Percentiles rank a stretch among this genome's conserved stretches.
Evolutionary conservation across 805 yeast species (phyloP).

Genomic region (Pichia kluyveri): DNA sequence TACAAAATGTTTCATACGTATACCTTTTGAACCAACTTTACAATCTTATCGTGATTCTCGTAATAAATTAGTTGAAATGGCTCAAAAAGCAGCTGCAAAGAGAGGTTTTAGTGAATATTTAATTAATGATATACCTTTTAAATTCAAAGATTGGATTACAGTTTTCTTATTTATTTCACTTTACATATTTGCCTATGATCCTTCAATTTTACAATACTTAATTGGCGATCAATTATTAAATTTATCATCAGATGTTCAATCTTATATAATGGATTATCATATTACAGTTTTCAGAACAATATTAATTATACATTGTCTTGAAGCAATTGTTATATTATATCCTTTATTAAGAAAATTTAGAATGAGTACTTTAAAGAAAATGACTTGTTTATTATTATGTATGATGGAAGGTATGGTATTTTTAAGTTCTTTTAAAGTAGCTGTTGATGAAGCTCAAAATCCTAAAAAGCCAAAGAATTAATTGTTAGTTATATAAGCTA

Average conservation of each 20-base stretch:
- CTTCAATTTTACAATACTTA: conserved; percentile 2
- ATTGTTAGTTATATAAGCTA: background rate
- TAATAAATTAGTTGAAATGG: conserved; percentile 58
- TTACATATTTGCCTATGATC: conserved; percentile 8
- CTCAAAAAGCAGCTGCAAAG: conserved; percentile 57
- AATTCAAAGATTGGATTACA: conserved; percentile 34
- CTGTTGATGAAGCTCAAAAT: conserved; percentile 9
- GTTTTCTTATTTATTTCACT: conserved; percentile 2
- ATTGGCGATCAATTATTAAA: conserved; percentile 3
- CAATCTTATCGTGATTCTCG: conserved; percentile 37
- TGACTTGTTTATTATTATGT: conserved; percentile 46
- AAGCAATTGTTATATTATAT: conserved; percentile 34
- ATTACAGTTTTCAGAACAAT: conserved; percentile 15
- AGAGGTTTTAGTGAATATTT: conserved; percentile 46
- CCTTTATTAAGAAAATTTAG: conserved; percentile 52
- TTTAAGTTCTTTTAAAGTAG: conserved; percentile 32
- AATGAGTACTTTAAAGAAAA: conserved; percentile 39
- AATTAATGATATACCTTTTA: conserved; percentile 17
- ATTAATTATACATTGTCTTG: conserved; percentile 40
- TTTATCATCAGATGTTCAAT: conserved; percentile 6
- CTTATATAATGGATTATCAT: conserved; percentile 5
- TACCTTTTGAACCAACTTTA: conserved; percentile 47
- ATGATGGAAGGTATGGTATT: conserved; percentile 56
- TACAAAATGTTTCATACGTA: conserved; percentile 22
- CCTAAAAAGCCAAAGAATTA: conserved; percentile 7